Conservation (phyloP, 768 basidiomycete species). For the Mycena chlorophos region DNA sequence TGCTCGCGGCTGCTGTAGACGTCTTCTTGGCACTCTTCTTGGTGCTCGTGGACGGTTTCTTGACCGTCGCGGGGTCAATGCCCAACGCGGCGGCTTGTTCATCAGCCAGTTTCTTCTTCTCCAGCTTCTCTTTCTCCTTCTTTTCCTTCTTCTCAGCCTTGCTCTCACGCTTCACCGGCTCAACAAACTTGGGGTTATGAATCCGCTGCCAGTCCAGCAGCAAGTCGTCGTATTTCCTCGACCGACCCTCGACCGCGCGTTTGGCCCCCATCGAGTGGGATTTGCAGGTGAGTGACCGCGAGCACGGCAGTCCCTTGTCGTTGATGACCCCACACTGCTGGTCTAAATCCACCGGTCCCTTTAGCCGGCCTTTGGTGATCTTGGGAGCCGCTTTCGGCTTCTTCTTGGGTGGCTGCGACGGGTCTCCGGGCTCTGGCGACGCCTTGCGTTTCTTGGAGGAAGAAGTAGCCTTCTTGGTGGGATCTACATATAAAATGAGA, state of each 20-base stretch:
- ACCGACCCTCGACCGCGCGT: slow-evolving; percentile 85
- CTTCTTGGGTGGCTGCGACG: slow-evolving; percentile 70
- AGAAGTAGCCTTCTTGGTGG: slow-evolving; percentile 53
- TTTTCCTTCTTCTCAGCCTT: slow-evolving; percentile 89
- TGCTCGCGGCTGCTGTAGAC: slow-evolving; percentile 51
- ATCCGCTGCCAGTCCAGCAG: slow-evolving; percentile 89
- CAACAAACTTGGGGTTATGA: slow-evolving; percentile 85
- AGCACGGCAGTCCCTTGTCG: slow-evolving; percentile 90
- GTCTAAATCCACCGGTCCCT: slow-evolving; percentile 88
- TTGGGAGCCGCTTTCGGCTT: slow-evolving; percentile 69
- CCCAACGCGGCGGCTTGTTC: slow-evolving; percentile 67
- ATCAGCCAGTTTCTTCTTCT: slow-evolving; percentile 73
- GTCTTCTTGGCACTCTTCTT: slow-evolving; percentile 72
- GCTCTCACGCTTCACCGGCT: slow-evolving; percentile 82
- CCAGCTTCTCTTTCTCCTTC: slow-evolving; percentile 75
- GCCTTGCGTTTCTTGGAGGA: slow-evolving; percentile 78
- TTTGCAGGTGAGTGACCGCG: slow-evolving; percentile 95
- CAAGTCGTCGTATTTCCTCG: slow-evolving; percentile 80
- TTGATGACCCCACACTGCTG: slow-evolving; percentile 97
- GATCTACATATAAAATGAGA: slow-evolving; percentile 26
- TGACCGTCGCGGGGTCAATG: slow-evolving; percentile 45
- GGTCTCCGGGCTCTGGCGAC: slow-evolving; percentile 69
- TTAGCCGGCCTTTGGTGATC: slow-evolving; percentile 74
- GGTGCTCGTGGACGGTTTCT: slow-evolving; percentile 43
- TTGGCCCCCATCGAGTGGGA: slow-evolving; percentile 98